phyloP scores from a whole-genome alignment of 768 basidiomycete genomes.

The Suillus subalutaceus region DNA sequence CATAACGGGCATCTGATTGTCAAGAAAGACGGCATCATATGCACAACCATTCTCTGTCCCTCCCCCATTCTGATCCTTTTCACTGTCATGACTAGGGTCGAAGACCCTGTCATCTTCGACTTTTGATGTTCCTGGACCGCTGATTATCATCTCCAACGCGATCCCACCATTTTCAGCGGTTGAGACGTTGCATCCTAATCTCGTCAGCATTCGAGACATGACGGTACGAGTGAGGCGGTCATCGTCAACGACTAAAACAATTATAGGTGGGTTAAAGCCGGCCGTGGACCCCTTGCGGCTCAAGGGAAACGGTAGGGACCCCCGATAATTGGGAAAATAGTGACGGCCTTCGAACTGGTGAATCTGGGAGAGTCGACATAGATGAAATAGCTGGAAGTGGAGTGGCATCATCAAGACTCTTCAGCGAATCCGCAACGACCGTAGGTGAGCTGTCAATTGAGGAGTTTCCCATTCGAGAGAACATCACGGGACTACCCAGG shows the following conservation, averaged over 20 bases:
- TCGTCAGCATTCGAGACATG: constrained; percentile 78
- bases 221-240: constrained; percentile 78
- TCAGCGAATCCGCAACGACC: constrained; percentile 13
- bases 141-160: constrained; percentile 73
- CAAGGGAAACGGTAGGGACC: constrained; percentile 12
- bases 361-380: constrained; percentile 10
- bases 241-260: constrained; percentile 83
- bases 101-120: constrained; percentile 15
- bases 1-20: constrained; percentile 86
- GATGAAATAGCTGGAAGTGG: constrained; percentile 10
- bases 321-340: constrained; percentile 8
- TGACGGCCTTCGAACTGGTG: constrained; percentile 2
- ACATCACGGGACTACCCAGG: background rate
- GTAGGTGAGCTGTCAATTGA: constrained; percentile 9
- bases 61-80: background rate
- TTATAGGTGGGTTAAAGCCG: constrained; percentile 53
- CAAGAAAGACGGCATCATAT: constrained; percentile 55
- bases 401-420: background rate
- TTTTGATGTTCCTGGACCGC: constrained; percentile 23
- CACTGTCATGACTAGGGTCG: background rate
- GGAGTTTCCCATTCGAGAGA: constrained; percentile 8
- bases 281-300: constrained; percentile 15
- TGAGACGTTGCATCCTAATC: constrained; percentile 77
- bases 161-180: constrained; percentile 84
- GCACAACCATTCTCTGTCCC: constrained; percentile 5